Conservation (phyloP, 139 green algal genomes). For the Dunaliella sp. region DNA sequence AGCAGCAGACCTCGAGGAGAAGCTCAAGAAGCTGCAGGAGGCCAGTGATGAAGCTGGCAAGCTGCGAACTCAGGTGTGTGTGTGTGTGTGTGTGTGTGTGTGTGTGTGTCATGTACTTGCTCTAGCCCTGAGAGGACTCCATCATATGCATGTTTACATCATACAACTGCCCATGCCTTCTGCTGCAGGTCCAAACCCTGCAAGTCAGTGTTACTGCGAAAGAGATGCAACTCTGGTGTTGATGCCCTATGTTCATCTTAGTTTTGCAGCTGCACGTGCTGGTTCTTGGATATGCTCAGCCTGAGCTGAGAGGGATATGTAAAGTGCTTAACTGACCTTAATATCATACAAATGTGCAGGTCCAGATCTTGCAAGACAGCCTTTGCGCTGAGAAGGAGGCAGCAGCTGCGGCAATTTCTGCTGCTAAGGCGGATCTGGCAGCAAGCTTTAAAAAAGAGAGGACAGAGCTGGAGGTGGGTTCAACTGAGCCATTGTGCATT, state of each 20-base stretch:
- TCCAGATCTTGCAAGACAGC: conserved; percentile 21
- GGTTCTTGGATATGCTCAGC: no score
- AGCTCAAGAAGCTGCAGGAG: neutral
- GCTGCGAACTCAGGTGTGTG: neutral
- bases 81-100: neutral
- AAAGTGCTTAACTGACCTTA: no score
- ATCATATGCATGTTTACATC: no score
- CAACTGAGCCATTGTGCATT: no score
- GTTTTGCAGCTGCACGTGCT: no score
- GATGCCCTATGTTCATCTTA: no score
- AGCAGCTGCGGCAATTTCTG: neutral
- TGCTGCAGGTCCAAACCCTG: no score
- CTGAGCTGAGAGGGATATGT: no score
- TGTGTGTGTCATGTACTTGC: neutral
- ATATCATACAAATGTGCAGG: no score
- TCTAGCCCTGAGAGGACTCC: neutral
- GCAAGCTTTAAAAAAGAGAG: neutral
- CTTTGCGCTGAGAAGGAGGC: conserved; percentile 26
- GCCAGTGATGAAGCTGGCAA: neutral
- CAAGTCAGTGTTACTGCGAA: no score
- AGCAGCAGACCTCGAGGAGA: conserved; percentile 13
- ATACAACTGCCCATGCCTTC: no score
- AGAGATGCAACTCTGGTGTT: no score
- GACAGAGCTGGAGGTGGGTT: neutral
- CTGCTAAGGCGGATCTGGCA: conserved; percentile 8